A percentile compares a stretch with the other conserved stretches of the same genome.
Evolutionary conservation across 2,329 filamentous ascomycete species (phyloP).

Genomic region (Xylogone sp.): DNA sequence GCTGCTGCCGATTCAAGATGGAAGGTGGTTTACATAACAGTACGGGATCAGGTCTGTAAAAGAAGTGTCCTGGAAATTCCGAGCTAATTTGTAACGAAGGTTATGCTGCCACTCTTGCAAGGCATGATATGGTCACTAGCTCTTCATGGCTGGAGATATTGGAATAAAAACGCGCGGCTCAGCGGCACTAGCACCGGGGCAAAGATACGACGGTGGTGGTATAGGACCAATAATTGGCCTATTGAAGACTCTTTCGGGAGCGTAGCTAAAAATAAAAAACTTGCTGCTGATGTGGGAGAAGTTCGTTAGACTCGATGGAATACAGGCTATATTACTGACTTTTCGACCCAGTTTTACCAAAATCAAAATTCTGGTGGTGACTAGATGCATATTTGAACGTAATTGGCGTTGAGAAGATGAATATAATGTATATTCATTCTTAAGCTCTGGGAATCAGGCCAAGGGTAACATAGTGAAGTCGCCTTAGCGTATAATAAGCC

Average conservation of each 20-base stretch:
- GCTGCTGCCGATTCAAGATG: slow-evolving; percentile 74
- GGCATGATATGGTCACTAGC: slow-evolving; percentile 85
- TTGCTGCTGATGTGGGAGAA: slow-evolving; percentile 38
- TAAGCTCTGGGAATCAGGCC: not conserved
- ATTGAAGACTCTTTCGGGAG: slow-evolving; percentile 42
- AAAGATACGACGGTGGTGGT: slow-evolving; percentile 87
- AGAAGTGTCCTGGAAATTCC: not conserved
- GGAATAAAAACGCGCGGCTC: slow-evolving; percentile 76
- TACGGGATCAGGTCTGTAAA: slow-evolving; percentile 73
- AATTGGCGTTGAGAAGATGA: not conserved
- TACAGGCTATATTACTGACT: slow-evolving; percentile 14
- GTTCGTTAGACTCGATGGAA: slow-evolving; percentile 26
- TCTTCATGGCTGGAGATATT: slow-evolving; percentile 83
- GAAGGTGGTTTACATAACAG: slow-evolving; percentile 77
- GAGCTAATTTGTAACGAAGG: slow-evolving; percentile 39
- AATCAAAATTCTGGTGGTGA: slow-evolving; percentile 17
- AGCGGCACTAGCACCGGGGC: slow-evolving; percentile 75
- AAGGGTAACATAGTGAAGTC: too few species aligned
- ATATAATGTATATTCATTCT: not conserved
- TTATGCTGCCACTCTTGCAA: slow-evolving; percentile 83
- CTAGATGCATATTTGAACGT: slow-evolving; percentile 5
- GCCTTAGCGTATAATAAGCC: too few species aligned
- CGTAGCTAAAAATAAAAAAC: slow-evolving; percentile 20
- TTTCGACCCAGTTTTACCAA: slow-evolving; percentile 20
- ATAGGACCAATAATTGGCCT: slow-evolving; percentile 86